Percentiles rank a stretch among this genome's conserved stretches.
phyloP scores from a whole-genome alignment of 257 asterid species.

The Thymus quinquecostatus region DNA sequence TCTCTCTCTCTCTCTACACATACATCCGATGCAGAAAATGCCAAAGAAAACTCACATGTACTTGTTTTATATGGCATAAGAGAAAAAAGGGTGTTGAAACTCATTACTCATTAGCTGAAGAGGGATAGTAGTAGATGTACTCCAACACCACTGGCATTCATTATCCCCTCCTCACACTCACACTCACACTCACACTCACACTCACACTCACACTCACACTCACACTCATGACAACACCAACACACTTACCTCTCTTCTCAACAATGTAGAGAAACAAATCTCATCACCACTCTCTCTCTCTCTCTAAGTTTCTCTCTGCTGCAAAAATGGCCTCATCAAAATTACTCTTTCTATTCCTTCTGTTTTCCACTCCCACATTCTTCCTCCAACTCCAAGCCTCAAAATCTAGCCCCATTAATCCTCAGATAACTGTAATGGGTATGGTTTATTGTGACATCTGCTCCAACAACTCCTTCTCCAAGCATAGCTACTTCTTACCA shows the following conservation, averaged over 20 bases:
- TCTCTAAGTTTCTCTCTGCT: constrained; percentile 10
- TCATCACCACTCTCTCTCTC: constrained; percentile 8
- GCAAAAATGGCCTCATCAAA: constrained; percentile 44
- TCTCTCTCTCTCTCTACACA: constrained; percentile 23
- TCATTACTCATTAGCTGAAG: constrained; percentile 41
- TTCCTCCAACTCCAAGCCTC: constrained; percentile 48
- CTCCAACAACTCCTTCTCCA: constrained; percentile 89
- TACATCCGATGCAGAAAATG: constrained; percentile 39
- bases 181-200: constrained; percentile 30
- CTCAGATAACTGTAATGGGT: constrained; percentile 94
- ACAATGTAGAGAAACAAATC: constrained; percentile 24
- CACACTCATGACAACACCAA: constrained; percentile 28
- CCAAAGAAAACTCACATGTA: constrained; percentile 82
- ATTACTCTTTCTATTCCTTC: constrained; percentile 35
- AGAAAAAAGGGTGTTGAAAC: constrained; percentile 45
- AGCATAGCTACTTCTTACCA: constrained; percentile 91
- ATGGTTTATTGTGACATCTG: constrained; percentile 94
- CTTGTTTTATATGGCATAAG: constrained; percentile 53
- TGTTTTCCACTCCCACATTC: constrained; percentile 37
- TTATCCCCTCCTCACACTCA: constrained; percentile 33
- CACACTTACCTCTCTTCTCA: constrained; percentile 22
- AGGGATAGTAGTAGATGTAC: constrained; percentile 7
- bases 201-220: constrained; percentile 30
- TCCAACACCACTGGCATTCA: constrained; percentile 45
- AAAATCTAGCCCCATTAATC: constrained; percentile 35